Percentiles rank a stretch among this genome's conserved stretches.
These are phyloP conservation scores for Dendrobium chrysotoxum DNA, from an alignment of 106 monocot species.

Conservation along the genomic window DNA sequence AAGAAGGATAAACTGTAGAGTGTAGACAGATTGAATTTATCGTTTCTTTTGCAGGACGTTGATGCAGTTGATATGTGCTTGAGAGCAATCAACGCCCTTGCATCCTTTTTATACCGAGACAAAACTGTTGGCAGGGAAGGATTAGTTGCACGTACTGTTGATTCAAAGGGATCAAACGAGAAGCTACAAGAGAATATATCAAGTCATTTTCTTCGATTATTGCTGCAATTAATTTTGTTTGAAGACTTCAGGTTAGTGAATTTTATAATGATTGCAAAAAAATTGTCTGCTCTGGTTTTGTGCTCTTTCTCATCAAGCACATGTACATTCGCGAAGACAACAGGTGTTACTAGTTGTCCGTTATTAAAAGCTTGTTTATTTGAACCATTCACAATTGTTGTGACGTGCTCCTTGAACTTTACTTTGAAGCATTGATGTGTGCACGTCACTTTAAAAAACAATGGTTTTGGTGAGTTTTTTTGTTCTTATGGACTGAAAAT, in stretches of 20 bases:
- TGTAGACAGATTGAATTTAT: background rate
- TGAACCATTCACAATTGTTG: no score
- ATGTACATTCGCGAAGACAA: no score
- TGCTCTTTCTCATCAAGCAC: no score
- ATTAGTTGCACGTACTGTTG: slow-evolving; percentile 31
- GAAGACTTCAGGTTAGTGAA: slow-evolving; percentile 80
- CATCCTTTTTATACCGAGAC: slow-evolving; percentile 77
- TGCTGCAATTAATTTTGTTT: slow-evolving; percentile 64
- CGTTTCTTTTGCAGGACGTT: slow-evolving; percentile 47
- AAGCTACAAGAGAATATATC: slow-evolving; percentile 45
- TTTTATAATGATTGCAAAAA: background rate
- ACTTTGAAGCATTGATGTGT: background rate
- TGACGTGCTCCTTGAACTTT: background rate
- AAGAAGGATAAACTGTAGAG: background rate
- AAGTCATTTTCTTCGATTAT: slow-evolving; percentile 62
- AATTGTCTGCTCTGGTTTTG: background rate
- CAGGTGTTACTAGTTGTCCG: no score
- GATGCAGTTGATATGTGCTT: slow-evolving; percentile 88
- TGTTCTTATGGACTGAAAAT: no score
- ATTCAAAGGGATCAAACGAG: slow-evolving; percentile 34
- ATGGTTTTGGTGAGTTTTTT: background rate
- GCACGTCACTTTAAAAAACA: background rate
- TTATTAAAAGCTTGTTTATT: no score
- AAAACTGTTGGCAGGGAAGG: slow-evolving; percentile 47
- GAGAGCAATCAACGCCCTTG: slow-evolving; percentile 83